These are phyloP conservation scores for Beverwykella pulmonaria DNA, from an alignment of 495 filamentous ascomycete species.

Conservation along the genomic window DNA sequence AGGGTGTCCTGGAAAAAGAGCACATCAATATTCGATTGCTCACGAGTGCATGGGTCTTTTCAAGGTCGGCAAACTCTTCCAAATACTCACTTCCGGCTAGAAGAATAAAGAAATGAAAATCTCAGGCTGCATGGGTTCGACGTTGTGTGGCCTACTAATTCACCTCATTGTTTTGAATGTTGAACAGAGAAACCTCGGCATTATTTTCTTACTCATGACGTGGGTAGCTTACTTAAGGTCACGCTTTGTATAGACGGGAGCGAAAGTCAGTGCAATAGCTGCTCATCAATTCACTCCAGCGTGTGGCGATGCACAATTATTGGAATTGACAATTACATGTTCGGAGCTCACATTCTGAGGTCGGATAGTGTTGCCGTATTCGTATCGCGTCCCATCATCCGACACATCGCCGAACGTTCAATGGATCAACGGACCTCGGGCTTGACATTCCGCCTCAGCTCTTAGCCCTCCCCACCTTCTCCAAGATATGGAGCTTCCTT, in stretches of 20 bases:
- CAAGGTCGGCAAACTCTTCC: slow-evolving; percentile 30
- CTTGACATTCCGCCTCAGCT: slow-evolving; percentile 12
- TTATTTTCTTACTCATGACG: too few species aligned
- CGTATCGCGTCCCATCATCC: neutral
- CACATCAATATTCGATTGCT: slow-evolving; percentile 27
- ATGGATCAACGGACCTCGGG: slow-evolving; percentile 20
- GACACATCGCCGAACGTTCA: neutral
- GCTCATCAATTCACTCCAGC: too few species aligned
- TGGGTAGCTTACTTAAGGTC: too few species aligned
- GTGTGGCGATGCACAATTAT: too few species aligned
- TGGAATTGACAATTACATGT: too few species aligned
- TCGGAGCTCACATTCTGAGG: neutral
- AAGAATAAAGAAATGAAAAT: slow-evolving; percentile 32
- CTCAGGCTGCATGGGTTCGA: slow-evolving; percentile 22
- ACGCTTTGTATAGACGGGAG: too few species aligned
- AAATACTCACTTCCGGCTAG: slow-evolving; percentile 29
- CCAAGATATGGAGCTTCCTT: neutral
- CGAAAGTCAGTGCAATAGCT: too few species aligned
- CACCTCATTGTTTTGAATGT: neutral
- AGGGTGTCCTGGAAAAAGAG: slow-evolving; percentile 33
- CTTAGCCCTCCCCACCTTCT: slow-evolving; percentile 3
- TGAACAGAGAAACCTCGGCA: neutral
- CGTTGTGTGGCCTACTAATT: neutral
- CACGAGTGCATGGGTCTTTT: slow-evolving; percentile 35
- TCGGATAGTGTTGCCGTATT: neutral